Evolutionary conservation across 2,329 filamentous ascomycete genomes (phyloP).

Genomic region (Cordyceps militaris): DNA sequence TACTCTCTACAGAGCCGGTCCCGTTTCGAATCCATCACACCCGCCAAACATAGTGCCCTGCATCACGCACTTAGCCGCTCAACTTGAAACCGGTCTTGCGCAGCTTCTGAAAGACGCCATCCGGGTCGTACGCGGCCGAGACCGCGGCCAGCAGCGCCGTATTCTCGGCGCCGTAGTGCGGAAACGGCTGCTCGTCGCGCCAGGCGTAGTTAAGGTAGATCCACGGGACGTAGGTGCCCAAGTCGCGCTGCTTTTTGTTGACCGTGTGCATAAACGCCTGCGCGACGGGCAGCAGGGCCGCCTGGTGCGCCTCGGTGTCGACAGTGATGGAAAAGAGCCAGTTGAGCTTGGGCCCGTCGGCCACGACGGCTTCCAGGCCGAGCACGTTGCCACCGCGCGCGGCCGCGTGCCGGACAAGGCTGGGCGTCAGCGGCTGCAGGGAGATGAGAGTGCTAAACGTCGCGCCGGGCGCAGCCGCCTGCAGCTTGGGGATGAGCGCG

Average conservation of each 20-base stretch:
- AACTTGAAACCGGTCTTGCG: constrained; percentile 25
- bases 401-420: constrained; percentile 20
- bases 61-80: neutral
- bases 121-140: constrained; percentile 27
- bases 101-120: constrained; percentile 28
- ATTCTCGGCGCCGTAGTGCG: constrained; percentile 30
- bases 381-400: constrained; percentile 26
- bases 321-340: constrained; percentile 34
- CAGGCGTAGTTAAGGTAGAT: constrained; percentile 39
- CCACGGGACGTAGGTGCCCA: constrained; percentile 27
- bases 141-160: constrained; percentile 24
- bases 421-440: constrained; percentile 27
- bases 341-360: constrained; percentile 28
- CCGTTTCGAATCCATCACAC: too few species aligned
- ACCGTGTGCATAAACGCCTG: constrained; percentile 21
- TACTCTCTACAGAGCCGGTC: neutral
- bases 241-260: constrained; percentile 20
- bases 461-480: constrained; percentile 20
- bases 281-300: constrained; percentile 25
- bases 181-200: constrained; percentile 30
- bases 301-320: constrained; percentile 29
- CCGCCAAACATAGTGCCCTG: too few species aligned
- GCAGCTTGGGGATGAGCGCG: constrained; percentile 23
- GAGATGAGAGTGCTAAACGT: constrained; percentile 22
- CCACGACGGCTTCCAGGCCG: constrained; percentile 27